Base-by-base conservation (phyloP, 371 early-diverging fungal species). In the Funneliformis caledonium region DNA sequence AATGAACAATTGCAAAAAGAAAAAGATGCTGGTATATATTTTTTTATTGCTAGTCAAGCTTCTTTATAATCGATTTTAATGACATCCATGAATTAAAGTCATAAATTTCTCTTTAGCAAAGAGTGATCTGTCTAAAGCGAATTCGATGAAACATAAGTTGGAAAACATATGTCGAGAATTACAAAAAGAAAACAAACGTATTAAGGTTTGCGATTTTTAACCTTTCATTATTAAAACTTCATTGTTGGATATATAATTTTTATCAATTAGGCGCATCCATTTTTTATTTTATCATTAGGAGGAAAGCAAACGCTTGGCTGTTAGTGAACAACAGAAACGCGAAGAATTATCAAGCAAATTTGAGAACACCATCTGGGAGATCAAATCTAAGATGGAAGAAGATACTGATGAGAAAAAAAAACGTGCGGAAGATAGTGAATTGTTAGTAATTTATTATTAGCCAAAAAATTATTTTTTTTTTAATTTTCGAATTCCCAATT, bases 81-180 rank as follows among this genome's bases (percentile, higher is more conserved):
- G 11, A 45, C 45, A 8, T 52, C 10, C 12, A 4, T 80, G 16
- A 26, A 72, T 80, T n/a, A 22, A 12, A 42, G 42, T 16, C 69
- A n/a, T 22, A 72, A 70, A 33, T 10, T 72, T 61, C 4, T 61
- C 26, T 48, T 26, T 73, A 80, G 86, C 82, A 4, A 84, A 82
- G 42, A 80, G 85, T 37, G 88, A 88, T 7, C 64, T 83, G 31
- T 68, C 78, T 37, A 85, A 86, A 81, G 37, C 85, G 5, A 83
- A 62, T 37, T 72, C 81, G 8, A 84, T 86, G 72, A 86, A 87
- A 80, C 84, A 85, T 74, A 88, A 87, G 74, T 77, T 88, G 2
- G 88, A 87, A 74, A 85, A 84, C 22, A 50, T 88, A 47, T 88
- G 89, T 82, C 84, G 89, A 26, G 88, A 88, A 76, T 75, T 88